phyloP scores from a whole-genome alignment of 2,329 filamentous ascomycete genomes.

The Aspergillus sp. region DNA sequence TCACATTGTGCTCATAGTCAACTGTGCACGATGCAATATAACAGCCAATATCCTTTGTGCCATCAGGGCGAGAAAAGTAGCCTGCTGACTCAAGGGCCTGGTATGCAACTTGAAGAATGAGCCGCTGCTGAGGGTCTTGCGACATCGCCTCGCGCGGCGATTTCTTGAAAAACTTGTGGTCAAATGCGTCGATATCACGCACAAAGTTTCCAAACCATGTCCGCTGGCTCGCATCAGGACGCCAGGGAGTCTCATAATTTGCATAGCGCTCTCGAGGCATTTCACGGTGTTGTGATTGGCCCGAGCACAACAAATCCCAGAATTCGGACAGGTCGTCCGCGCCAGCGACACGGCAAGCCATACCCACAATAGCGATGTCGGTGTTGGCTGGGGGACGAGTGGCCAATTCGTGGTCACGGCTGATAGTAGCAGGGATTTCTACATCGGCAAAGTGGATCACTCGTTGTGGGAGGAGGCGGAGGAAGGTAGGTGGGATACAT shows the following conservation, averaged over 20 bases:
- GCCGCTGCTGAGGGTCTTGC: conserved; percentile 35
- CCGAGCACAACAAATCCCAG: conserved; percentile 31
- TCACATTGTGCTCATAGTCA: conserved; percentile 47
- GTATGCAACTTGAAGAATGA: conserved; percentile 32
- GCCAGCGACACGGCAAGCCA: conserved; percentile 33
- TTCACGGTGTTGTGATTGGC: conserved; percentile 22
- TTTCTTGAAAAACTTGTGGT: conserved; percentile 34
- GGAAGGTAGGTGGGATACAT: conserved; percentile 17
- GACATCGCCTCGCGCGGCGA: conserved; percentile 26
- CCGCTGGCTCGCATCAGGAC: conserved; percentile 4
- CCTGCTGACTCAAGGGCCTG: conserved; percentile 33
- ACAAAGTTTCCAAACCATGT: conserved; percentile 23
- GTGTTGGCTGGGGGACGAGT: conserved; percentile 10
- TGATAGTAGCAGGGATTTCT: background rate
- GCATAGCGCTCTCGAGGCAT: conserved; percentile 19
- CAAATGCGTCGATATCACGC: conserved; percentile 26
- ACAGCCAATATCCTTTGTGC: conserved; percentile 35
- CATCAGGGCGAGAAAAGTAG: conserved; percentile 21
- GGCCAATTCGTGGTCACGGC: conserved; percentile 1
- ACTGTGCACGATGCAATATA: conserved; percentile 37
- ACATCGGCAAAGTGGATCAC: conserved; percentile 17
- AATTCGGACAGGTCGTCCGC: conserved; percentile 29
- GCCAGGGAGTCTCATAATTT: conserved; percentile 17
- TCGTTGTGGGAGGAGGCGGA: conserved; percentile 9
- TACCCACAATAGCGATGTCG: conserved; percentile 36